These are phyloP conservation scores for Hypoxylon rickii DNA, from an alignment of 495 filamentous ascomycete species.

Conservation along the genomic window DNA sequence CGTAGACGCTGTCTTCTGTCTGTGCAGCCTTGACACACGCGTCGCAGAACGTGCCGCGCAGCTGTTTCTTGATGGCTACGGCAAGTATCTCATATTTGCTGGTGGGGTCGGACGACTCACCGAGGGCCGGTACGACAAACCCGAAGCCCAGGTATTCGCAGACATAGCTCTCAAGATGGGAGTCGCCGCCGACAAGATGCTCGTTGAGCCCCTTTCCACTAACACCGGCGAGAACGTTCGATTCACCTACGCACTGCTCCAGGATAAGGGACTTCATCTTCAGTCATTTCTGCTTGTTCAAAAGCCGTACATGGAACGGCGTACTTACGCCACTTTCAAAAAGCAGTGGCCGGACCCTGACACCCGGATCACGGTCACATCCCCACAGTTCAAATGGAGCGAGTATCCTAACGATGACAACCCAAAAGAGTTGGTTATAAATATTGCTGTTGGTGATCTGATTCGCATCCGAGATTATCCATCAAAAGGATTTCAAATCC, in stretches of 20 bases:
- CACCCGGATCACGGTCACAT: constrained; percentile 38
- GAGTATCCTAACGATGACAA: constrained; percentile 44
- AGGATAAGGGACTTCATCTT: constrained; percentile 20
- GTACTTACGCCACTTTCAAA: constrained; percentile 46
- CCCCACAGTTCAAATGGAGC: constrained; percentile 37
- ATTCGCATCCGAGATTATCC: constrained; percentile 46
- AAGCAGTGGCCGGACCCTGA: constrained; percentile 43
- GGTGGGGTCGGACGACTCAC: constrained; percentile 43
- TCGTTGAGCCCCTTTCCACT: constrained; percentile 40
- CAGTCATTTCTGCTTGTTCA: constrained; percentile 41
- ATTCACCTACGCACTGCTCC: constrained; percentile 41
- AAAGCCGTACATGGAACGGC: constrained; percentile 50
- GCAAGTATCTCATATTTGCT: constrained; percentile 43
- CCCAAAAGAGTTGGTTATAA: constrained; percentile 42
- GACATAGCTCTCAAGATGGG: constrained; percentile 37
- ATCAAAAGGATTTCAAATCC: constrained; percentile 41
- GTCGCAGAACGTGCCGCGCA: constrained; percentile 42
- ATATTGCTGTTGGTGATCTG: constrained; percentile 45
- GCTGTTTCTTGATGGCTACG: constrained; percentile 39
- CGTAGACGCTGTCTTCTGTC: constrained; percentile 42
- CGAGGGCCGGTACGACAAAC: constrained; percentile 31
- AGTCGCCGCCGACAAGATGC: constrained; percentile 33
- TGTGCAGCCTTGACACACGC: constrained; percentile 47
- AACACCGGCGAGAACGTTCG: constrained; percentile 50
- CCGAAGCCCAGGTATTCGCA: constrained; percentile 46